These are phyloP conservation scores for Torulaspora pretoriensis DNA, from an alignment of 1,139 yeast genomes.

Conservation along the genomic window DNA sequence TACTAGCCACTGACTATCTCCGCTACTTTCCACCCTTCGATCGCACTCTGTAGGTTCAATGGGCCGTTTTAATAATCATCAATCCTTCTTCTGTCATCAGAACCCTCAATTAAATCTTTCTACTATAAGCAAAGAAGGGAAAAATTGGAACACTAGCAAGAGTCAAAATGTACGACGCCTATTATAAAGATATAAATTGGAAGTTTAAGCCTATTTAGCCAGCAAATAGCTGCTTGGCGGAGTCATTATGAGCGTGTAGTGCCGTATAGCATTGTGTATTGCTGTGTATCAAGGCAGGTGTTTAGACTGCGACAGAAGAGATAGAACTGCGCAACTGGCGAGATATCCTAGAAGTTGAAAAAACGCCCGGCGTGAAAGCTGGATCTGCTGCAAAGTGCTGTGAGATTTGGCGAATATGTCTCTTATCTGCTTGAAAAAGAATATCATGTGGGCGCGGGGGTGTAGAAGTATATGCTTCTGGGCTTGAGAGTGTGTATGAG, in stretches of 20 bases:
- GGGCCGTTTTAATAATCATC: background rate
- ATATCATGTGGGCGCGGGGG: slow-evolving; percentile 18
- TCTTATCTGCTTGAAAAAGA: slow-evolving; percentile 32
- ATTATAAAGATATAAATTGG: background rate
- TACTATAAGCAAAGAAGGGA: slow-evolving; percentile 1
- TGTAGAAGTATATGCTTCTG: background rate
- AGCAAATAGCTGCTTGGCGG: background rate
- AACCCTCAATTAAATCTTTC: background rate
- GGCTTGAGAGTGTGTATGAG: background rate
- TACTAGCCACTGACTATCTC: background rate
- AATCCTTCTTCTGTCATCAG: background rate
- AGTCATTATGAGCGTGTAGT: background rate
- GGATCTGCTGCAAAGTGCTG: slow-evolving; percentile 30
- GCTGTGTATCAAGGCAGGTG: slow-evolving; percentile 15
- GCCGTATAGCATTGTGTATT: background rate
- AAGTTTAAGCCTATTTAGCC: background rate
- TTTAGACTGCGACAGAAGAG: slow-evolving; percentile 33
- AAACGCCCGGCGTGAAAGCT: slow-evolving; percentile 34
- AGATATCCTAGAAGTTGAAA: slow-evolving; percentile 35
- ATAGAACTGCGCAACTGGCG: slow-evolving; percentile 35
- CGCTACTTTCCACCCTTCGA: background rate
- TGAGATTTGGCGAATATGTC: slow-evolving; percentile 33
- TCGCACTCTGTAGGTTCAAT: background rate
- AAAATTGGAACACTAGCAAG: background rate
- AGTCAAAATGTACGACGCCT: background rate